Evolutionary conservation across 2,329 filamentous ascomycete species (phyloP), one percentile per base, ranked within the genome.

Genomic region (Fusarium sp.): DNA sequence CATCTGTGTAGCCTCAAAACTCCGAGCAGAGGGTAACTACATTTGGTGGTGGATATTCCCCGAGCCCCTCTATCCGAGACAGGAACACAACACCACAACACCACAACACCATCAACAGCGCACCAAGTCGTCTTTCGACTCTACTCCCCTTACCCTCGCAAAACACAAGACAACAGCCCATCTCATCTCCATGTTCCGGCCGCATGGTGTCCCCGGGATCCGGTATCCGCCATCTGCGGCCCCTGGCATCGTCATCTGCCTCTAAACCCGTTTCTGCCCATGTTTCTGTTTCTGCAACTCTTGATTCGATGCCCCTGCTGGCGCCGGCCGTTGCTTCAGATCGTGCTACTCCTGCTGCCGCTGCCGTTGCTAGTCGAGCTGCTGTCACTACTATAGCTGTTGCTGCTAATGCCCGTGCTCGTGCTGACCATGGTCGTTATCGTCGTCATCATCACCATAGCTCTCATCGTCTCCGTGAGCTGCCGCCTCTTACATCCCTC

Each of bases 191-290:
- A 79, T 77, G 77, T 68, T 77, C 73, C 73, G 63, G 41, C 73
- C 74, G 70, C 68, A 79, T 79, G 77, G 76, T 76, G 73, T 64
- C 72, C 75, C 74, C 56, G 65, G 75, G 70, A 61, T 65, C 68
- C 63, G 72, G 75, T 64, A 74, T 70, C 73, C 68, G 77, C 76
- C 76, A 76, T 79, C 74, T 78, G 72, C 77, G 72, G 74, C 70
- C 77, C 72, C 74, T 78, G 62, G 67, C 74, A 63, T 68, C 67
- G 24, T 59, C 73, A 41, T 67, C 71, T 52, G 41, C 65, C 52
- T 75, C 70, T 64, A 72, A 65, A 24, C 67, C 66, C 41, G 62
- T 65, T 64, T 64, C 66, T 56, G 29, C 61, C 45, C 65, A 64
- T 62, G 37, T 65, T 54, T 65, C 41, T 33, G 45, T 54, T 45